These are phyloP conservation scores for Pulicaria dysenterica DNA, from an alignment of 129 eudicot species.

Conservation along the genomic window DNA sequence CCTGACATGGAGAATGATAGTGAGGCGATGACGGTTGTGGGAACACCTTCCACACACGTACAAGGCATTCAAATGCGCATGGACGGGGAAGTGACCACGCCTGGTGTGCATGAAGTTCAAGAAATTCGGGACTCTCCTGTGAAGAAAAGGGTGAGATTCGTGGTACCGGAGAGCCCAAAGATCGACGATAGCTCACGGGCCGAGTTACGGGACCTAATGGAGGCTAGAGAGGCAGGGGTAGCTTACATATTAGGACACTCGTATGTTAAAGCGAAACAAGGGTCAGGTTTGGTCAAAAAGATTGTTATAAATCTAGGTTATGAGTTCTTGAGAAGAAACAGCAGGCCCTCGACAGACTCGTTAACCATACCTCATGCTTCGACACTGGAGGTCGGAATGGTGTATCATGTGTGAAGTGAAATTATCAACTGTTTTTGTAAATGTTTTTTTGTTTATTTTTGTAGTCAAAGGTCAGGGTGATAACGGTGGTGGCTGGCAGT, in stretches of 20 bases:
- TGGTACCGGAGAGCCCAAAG: slow-evolving; percentile 72
- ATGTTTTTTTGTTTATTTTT: slow-evolving; percentile 27
- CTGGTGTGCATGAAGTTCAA: slow-evolving; percentile 33
- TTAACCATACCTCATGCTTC: slow-evolving; percentile 82
- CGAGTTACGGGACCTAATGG: slow-evolving; percentile 73
- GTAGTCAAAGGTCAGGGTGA: slow-evolving; percentile 23
- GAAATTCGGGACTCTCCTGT: slow-evolving; percentile 41
- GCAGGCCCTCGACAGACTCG: slow-evolving; percentile 55
- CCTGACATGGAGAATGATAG: slow-evolving; percentile 32
- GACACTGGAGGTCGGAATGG: slow-evolving; percentile 92
- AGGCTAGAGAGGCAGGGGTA: slow-evolving; percentile 88
- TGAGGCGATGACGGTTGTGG: slow-evolving; percentile 66
- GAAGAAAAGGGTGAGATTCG: slow-evolving; percentile 76
- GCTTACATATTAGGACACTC: slow-evolving; percentile 86
- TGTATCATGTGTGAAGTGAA: slow-evolving; percentile 57
- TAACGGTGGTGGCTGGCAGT: slow-evolving; percentile 22
- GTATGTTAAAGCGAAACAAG: slow-evolving; percentile 77
- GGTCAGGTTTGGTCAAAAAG: slow-evolving; percentile 66
- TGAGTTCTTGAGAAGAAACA: slow-evolving; percentile 79
- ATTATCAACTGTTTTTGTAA: slow-evolving; percentile 15
- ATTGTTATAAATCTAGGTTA: slow-evolving; percentile 68
- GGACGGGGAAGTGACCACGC: slow-evolving; percentile 18
- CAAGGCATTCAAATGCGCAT: slow-evolving; percentile 47
- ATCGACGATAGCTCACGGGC: slow-evolving; percentile 47
- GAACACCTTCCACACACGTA: slow-evolving; percentile 53